Conservation (phyloP, 768 basidiomycete genomes). For the Dentipellis sp. region DNA sequence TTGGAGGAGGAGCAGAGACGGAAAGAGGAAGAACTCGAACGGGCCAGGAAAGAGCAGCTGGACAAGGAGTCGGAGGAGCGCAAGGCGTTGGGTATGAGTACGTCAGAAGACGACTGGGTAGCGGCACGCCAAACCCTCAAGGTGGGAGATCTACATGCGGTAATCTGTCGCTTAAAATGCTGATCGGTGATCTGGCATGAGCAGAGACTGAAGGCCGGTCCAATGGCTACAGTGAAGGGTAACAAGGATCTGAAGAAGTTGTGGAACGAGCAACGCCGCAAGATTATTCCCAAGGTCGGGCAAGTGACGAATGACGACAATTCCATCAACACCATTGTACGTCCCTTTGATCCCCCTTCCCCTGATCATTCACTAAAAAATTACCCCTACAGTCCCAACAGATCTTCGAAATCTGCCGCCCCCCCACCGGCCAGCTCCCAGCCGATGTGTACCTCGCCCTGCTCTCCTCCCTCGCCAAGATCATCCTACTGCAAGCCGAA, state of each 20-base stretch:
- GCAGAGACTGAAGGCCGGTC: slow-evolving; percentile 55
- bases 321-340: slow-evolving; percentile 56
- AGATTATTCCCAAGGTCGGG: slow-evolving; percentile 81
- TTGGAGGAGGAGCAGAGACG: slow-evolving; percentile 25
- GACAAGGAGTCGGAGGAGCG: slow-evolving; percentile 31
- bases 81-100: slow-evolving; percentile 39
- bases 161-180: slow-evolving; percentile 8
- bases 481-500: slow-evolving; percentile 86
- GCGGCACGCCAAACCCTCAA: slow-evolving; percentile 42
- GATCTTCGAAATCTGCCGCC: slow-evolving; percentile 32
- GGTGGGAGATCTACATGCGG: slow-evolving; percentile 26
- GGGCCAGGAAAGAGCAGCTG: slow-evolving; percentile 26
- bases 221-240: slow-evolving; percentile 56
- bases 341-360: slow-evolving; percentile 19
- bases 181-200: slow-evolving; percentile 9
- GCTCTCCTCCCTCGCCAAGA: slow-evolving; percentile 83
- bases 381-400: slow-evolving; percentile 27
- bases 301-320: slow-evolving; percentile 68
- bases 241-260: slow-evolving; percentile 43
- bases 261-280: slow-evolving; percentile 63
- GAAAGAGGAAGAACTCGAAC: slow-evolving; percentile 21
- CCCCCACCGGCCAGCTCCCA: slow-evolving; percentile 18
- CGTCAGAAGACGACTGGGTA: slow-evolving; percentile 57
- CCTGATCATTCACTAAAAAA: slow-evolving; percentile 10
- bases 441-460: slow-evolving; percentile 58